A percentile compares a stretch with the other conserved stretches of the same genome.
phyloP scores from a whole-genome alignment of 495 filamentous ascomycete species.

The Xylona heveae region DNA sequence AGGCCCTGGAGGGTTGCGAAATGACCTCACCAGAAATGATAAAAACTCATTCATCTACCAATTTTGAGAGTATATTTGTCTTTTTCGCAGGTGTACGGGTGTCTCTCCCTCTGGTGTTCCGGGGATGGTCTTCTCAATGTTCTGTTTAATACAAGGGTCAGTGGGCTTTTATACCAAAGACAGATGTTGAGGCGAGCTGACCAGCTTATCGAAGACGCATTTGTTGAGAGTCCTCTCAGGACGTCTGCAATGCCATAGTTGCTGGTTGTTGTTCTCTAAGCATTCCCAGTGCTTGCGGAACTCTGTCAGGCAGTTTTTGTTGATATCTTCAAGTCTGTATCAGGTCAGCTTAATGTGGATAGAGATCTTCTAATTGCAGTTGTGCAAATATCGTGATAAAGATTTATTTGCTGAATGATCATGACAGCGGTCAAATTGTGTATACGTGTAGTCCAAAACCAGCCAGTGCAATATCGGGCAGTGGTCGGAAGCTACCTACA shows the following conservation, averaged over 20 bases:
- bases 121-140: slow-evolving; percentile 78
- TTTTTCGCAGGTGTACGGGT: slow-evolving; percentile 64
- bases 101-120: slow-evolving; percentile 52
- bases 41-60: too few species aligned
- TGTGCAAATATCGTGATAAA: not conserved
- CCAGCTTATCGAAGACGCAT: slow-evolving; percentile 90
- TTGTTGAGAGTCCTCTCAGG: slow-evolving; percentile 65
- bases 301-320: slow-evolving; percentile 74
- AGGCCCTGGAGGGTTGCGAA: too few species aligned
- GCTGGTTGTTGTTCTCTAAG: slow-evolving; percentile 92
- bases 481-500: slow-evolving; percentile 38
- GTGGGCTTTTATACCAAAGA: slow-evolving; percentile 1
- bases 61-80: slow-evolving; percentile 62
- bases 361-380: not conserved
- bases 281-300: slow-evolving; percentile 91
- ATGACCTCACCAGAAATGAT: too few species aligned
- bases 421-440: not conserved
- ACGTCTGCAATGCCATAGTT: slow-evolving; percentile 73
- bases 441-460: not conserved
- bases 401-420: not conserved
- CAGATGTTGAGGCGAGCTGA: slow-evolving; percentile 20
- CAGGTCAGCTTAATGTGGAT: not conserved
- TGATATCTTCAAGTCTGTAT: slow-evolving; percentile 74
- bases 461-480: not conserved
- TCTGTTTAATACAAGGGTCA: slow-evolving; percentile 24